These are phyloP conservation scores for Naematelia encephala DNA, from an alignment of 768 basidiomycete genomes.

Conservation along the genomic window DNA sequence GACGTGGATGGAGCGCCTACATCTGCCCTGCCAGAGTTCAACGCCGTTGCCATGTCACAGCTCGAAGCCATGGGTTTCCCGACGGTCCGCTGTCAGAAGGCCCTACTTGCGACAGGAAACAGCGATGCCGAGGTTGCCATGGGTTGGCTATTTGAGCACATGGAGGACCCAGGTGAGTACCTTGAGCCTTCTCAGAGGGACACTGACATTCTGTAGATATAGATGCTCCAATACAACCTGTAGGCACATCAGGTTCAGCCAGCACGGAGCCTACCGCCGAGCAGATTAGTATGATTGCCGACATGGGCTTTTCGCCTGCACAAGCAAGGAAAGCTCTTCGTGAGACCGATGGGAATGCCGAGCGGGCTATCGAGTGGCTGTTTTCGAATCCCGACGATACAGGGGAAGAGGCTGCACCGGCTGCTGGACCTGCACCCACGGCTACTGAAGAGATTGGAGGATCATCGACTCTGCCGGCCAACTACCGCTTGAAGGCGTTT, in stretches of 20 bases:
- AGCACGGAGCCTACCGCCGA: constrained; percentile 64
- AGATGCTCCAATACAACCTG: constrained; percentile 64
- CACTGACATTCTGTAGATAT: constrained; percentile 61
- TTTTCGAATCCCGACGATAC: constrained; percentile 88
- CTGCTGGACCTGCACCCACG: constrained; percentile 8
- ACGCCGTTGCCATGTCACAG: constrained; percentile 68
- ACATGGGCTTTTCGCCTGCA: constrained; percentile 85
- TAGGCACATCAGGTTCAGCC: constrained; percentile 32
- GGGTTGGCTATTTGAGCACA: constrained; percentile 92
- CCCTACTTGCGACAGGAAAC: constrained; percentile 77
- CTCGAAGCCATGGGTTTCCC: constrained; percentile 93
- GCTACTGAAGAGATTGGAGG: constrained; percentile 53
- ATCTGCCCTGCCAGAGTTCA: constrained; percentile 61
- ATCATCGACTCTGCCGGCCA: constrained; percentile 63
- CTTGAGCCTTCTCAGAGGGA: not conserved
- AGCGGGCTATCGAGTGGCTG: constrained; percentile 92
- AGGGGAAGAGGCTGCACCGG: constrained; percentile 52
- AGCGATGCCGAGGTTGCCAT: constrained; percentile 74
- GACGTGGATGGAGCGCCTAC: constrained; percentile 53
- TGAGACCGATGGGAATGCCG: constrained; percentile 74
- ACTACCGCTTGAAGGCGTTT: constrained; percentile 82
- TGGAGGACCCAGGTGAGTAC: constrained; percentile 85
- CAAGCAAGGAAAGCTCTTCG: constrained; percentile 83
- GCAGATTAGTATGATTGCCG: constrained; percentile 67
- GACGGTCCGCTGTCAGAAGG: constrained; percentile 76